These are phyloP conservation scores for Pseudogymnoascus sp. DNA, from an alignment of 2,329 filamentous ascomycete genomes.

Conservation along the genomic window DNA sequence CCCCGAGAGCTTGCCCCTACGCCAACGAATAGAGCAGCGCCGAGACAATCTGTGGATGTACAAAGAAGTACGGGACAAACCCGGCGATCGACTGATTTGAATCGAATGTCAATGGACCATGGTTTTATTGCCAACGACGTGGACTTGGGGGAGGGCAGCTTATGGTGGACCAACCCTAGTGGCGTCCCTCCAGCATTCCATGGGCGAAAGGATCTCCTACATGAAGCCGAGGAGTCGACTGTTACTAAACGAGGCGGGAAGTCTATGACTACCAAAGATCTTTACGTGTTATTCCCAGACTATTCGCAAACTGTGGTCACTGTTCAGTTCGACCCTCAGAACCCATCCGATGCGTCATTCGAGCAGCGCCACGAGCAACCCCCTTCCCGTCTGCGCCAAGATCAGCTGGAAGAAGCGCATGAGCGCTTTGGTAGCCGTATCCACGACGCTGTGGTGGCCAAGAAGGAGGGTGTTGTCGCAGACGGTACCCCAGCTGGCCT, in stretches of 20 bases:
- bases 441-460: conserved; percentile 58
- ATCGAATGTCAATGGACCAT: conserved; percentile 66
- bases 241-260: conserved; percentile 63
- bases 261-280: conserved; percentile 65
- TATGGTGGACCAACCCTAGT: conserved; percentile 84
- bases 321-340: conserved; percentile 67
- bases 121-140: conserved; percentile 84
- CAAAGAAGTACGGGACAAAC: conserved; percentile 41
- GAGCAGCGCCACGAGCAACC: conserved; percentile 84
- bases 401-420: conserved; percentile 85
- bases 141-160: conserved; percentile 64
- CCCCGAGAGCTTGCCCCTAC: conserved; percentile 24
- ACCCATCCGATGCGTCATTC: conserved; percentile 64
- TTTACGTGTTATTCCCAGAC: conserved; percentile 87
- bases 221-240: conserved; percentile 72
- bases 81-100: conserved; percentile 58
- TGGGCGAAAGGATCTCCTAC: conserved; percentile 72
- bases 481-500: conserved; percentile 76
- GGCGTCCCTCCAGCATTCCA: conserved; percentile 75
- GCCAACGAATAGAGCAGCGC: conserved; percentile 25
- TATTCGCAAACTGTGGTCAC: conserved; percentile 92
- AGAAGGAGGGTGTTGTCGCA: conserved; percentile 73
- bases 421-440: conserved; percentile 74
- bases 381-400: conserved; percentile 74
- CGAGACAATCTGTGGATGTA: conserved; percentile 59